Evolutionary conservation across 768 basidiomycete species (phyloP), one percentile per base, ranked within the genome.

Genomic region (Leccinum truebloodii): DNA sequence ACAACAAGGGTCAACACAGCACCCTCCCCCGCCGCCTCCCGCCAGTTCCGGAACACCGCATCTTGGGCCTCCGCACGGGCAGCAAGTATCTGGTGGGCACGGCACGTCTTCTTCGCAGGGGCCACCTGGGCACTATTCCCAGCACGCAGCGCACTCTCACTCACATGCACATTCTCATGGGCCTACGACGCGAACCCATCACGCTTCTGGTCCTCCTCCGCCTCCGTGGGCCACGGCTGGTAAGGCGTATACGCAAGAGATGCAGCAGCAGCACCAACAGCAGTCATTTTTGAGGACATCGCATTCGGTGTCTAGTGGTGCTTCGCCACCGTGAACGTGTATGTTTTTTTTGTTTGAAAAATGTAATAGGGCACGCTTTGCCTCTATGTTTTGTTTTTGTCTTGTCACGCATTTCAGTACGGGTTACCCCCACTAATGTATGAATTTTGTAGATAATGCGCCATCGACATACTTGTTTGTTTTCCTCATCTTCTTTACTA

Each of bases 281-380:
- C 81, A 81, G 59, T 81, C 80, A 22, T 83, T 82, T 64, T 75
- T 82, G 69, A 75, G 80, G 18, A 75, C 78, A 35, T 78, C 80
- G 48, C 80, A 80, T 46, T 74, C 78, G 30, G 74, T 73, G 54
- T 77, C 77, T 54, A 75, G 71, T 9, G 75, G 72, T 10, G 71
- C 74, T 6, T 77, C 77, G 9, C 76, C 77, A 3, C 68, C 67
- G 32, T 71, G 64, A 69, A n/a, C 9, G 7, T 28, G 48, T 22
- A 49, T 49, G n/a, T 34, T 34, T 34, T 34, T 24, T 49, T 22
- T 48, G 10, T 48, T 48, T 3, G 46, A 24, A 48, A 48, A 20
- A 24, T 48, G 46, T 18, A 18, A 4, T 41, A 18, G 39, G 39
- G 39, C 39, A 41, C 8, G 39, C 39, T 41, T 41, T 41, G 39